A percentile compares a stretch with the other conserved stretches of the same genome.
phyloP scores from a whole-genome alignment of 1,139 yeast species.

The Neolecta irregularis region DNA sequence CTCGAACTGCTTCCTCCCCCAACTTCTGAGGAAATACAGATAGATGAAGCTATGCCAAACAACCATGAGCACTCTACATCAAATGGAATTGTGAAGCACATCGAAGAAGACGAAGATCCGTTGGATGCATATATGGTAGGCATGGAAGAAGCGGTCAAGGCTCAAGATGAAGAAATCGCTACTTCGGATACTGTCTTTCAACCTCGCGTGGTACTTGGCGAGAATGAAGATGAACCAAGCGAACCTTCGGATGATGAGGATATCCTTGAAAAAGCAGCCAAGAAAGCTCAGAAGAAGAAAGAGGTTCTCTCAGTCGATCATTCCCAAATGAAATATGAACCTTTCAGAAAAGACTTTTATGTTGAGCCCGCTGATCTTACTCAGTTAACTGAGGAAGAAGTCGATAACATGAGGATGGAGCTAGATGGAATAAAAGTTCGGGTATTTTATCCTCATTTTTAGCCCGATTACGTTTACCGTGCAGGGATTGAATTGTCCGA shows the following conservation, averaged over 20 bases:
- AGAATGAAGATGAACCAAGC: constrained; percentile 18
- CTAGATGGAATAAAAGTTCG: constrained; percentile 50
- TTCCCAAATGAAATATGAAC: constrained; percentile 32
- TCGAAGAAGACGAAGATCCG: constrained; percentile 25
- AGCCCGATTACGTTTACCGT: not conserved
- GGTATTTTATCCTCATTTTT: constrained; percentile 4
- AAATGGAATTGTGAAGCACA: constrained; percentile 7
- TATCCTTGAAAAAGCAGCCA: constrained; percentile 20
- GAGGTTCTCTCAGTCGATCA: constrained; percentile 34
- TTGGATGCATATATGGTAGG: constrained; percentile 27
- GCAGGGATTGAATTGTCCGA: constrained; percentile 40
- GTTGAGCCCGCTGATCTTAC: constrained; percentile 44
- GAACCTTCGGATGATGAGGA: constrained; percentile 19
- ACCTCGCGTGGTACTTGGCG: constrained; percentile 17
- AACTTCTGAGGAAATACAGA: too few relatives aligned
- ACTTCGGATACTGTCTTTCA: constrained; percentile 1
- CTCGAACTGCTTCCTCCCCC: too few relatives aligned
- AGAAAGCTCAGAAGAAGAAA: constrained; percentile 29
- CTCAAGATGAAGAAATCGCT: constrained; percentile 8
- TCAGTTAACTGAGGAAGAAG: constrained; percentile 35
- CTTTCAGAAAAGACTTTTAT: constrained; percentile 51
- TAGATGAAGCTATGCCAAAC: constrained; percentile 1
- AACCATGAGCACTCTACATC: constrained; percentile 4
- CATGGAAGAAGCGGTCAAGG: constrained; percentile 15
- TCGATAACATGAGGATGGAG: constrained; percentile 37